phyloP scores from a whole-genome alignment of 495 filamentous ascomycete species.

The Bombardia bombarda region DNA sequence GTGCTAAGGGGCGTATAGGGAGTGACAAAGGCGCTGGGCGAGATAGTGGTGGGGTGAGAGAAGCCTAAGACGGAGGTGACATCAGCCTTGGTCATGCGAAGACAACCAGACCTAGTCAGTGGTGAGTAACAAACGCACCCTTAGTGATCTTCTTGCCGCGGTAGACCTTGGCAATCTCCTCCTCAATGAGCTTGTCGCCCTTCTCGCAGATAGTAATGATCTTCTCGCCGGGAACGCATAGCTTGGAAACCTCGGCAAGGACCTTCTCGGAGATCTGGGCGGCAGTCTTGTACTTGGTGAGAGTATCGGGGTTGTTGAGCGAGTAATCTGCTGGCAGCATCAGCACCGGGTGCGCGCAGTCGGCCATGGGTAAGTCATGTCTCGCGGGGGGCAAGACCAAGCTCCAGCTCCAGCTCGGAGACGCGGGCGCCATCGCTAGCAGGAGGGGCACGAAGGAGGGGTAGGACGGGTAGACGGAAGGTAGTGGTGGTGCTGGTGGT shows the following conservation, averaged over 20 bases:
- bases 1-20: constrained; percentile 88
- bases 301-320: constrained; percentile 89
- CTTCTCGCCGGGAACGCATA: constrained; percentile 79
- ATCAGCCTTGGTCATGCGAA: too few relatives aligned
- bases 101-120: too few relatives aligned
- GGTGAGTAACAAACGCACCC: too few relatives aligned
- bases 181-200: constrained; percentile 89
- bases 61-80: too few relatives aligned
- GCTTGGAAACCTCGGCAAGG: constrained; percentile 74
- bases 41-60: constrained; percentile 90
- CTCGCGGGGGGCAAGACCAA: background rate
- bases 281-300: constrained; percentile 98
- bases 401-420: background rate
- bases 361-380: too few relatives aligned
- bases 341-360: constrained; percentile 4
- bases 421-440: background rate
- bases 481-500: background rate
- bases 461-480: background rate
- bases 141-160: constrained; percentile 95
- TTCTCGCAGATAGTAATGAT: constrained; percentile 88
- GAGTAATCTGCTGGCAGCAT: constrained; percentile 63
- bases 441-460: background rate
- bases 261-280: constrained; percentile 92
- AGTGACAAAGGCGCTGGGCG: constrained; percentile 87
- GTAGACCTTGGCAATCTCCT: constrained; percentile 92